Conservation (phyloP, 441 rosid species). For the Macaranga tanarius region DNA sequence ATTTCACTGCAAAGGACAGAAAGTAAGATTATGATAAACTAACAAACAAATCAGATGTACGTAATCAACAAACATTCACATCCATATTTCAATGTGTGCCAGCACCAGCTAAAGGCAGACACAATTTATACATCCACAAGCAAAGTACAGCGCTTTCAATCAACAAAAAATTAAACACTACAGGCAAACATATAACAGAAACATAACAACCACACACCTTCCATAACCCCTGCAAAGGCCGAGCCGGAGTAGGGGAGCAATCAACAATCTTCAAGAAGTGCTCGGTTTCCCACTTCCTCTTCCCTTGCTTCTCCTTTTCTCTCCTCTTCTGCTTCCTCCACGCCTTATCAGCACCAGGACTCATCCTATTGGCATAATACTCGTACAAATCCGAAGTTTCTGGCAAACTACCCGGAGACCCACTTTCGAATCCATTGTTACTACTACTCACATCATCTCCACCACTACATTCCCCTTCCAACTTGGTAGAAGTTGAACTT, state of each 20-base stretch:
- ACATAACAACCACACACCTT: slow-evolving; percentile 48
- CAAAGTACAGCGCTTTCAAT: background rate
- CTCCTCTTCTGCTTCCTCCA: slow-evolving; percentile 76
- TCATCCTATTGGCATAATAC: slow-evolving; percentile 73
- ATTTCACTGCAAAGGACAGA: background rate
- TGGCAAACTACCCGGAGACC: slow-evolving; percentile 49
- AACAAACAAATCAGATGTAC: background rate
- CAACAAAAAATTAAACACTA: background rate
- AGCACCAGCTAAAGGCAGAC: background rate
- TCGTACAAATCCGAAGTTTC: slow-evolving; percentile 71
- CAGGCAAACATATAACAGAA: background rate
- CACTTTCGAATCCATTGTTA: slow-evolving; percentile 21
- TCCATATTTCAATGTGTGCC: background rate
- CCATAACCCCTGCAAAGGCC: slow-evolving; percentile 92
- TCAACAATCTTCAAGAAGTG: slow-evolving; percentile 74
- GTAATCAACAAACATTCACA: background rate
- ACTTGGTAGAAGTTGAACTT: slow-evolving; percentile 44
- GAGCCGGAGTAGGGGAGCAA: slow-evolving; percentile 58
- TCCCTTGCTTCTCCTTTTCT: slow-evolving; percentile 71
- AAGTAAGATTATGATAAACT: background rate
- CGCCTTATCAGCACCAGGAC: slow-evolving; percentile 58
- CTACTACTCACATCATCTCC: slow-evolving; percentile 35
- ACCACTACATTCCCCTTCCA: slow-evolving; percentile 38
- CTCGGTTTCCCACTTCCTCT: slow-evolving; percentile 74
- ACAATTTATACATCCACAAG: background rate